Evolutionary conservation across 768 basidiomycete species (phyloP).

Genomic region (Suillus cothurnatus): DNA sequence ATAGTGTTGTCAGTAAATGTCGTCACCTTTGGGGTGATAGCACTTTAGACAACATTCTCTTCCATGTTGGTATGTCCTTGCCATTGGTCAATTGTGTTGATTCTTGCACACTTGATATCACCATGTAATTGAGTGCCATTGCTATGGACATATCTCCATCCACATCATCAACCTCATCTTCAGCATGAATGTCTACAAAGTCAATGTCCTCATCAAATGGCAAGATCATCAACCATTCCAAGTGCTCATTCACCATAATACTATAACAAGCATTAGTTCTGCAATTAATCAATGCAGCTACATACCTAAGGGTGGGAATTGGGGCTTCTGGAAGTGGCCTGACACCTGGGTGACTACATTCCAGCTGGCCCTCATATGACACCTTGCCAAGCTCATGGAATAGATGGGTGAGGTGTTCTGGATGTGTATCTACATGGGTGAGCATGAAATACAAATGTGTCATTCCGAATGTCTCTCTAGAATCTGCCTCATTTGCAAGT

Average conservation of each 20-base stretch:
- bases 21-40: no score
- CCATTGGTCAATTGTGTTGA: accelerated
- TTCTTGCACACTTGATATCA: no score
- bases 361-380: not conserved
- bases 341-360: not conserved
- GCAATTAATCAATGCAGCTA: no score
- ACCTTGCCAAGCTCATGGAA: not conserved
- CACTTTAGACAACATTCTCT: no score
- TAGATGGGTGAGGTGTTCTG: not conserved
- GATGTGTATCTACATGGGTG: not conserved
- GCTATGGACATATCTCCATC: no score
- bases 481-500: not conserved
- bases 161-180: no score
- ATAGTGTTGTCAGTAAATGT: no score
- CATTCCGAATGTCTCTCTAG: not conserved
- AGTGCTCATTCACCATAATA: not conserved
- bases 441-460: not conserved
- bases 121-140: no score
- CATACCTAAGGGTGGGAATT: not conserved
- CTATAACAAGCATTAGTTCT: not conserved
- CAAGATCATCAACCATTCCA: no score
- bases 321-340: not conserved
- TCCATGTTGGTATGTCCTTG: no score
- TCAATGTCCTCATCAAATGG: no score
- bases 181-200: no score